A percentile compares a stretch with the other conserved stretches of the same genome.
phyloP scores from a whole-genome alignment of 108 stramenopile species.

The Epipyxis sp. region DNA sequence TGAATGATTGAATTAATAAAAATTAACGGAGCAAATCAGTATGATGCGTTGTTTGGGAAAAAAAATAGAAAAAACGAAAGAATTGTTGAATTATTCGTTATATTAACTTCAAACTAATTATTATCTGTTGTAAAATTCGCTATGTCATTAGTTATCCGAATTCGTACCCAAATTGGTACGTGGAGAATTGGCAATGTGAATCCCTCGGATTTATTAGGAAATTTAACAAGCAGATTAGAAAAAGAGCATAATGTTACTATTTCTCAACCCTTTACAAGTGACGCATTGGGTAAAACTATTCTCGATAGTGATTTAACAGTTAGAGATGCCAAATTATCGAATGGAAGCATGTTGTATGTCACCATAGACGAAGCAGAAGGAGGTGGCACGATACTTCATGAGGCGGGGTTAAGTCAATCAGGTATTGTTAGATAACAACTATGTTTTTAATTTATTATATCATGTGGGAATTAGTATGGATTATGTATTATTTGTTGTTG shows the following conservation, averaged over 20 bases:
- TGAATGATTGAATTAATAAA: too few relatives aligned
- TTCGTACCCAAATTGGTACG: conserved; percentile 14
- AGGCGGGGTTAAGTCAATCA: neutral
- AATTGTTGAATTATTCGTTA: too few relatives aligned
- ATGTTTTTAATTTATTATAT: too few relatives aligned
- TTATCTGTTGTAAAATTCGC: too few relatives aligned
- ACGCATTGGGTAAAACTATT: neutral
- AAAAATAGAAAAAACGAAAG: too few relatives aligned
- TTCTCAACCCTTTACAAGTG: neutral
- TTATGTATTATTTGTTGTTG: too few relatives aligned
- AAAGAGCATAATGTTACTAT: neutral
- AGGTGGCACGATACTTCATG: conserved; percentile 24
- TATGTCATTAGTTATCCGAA: neutral
- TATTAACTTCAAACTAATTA: too few relatives aligned
- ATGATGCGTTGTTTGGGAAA: too few relatives aligned
- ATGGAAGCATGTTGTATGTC: conserved; percentile 26
- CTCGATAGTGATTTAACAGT: conserved; percentile 4
- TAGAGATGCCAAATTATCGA: neutral
- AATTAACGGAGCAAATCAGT: too few relatives aligned
- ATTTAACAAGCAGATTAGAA: neutral
- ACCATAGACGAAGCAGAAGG: neutral
- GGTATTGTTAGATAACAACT: too few relatives aligned
- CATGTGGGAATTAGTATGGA: too few relatives aligned
- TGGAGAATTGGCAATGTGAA: neutral
- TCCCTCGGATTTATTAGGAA: neutral